These are phyloP conservation scores for Moesziomyces sp. DNA, from an alignment of 1,284 basidiomycete genomes.

Conservation along the genomic window DNA sequence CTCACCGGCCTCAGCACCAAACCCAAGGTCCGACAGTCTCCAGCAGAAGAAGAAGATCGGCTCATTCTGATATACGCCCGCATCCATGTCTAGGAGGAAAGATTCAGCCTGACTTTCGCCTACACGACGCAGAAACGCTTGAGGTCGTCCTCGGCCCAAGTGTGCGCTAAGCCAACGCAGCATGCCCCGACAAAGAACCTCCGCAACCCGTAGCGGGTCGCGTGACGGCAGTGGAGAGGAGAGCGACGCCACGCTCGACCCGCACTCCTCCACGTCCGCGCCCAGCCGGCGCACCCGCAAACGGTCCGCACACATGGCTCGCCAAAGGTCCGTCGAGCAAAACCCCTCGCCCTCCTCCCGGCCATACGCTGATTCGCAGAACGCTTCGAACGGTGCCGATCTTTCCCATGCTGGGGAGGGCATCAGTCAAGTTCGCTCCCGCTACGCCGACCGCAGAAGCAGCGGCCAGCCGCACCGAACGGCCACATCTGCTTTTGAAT, in stretches of 20 bases:
- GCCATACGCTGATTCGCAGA: background rate
- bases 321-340: constrained; percentile 15
- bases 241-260: constrained; percentile 22
- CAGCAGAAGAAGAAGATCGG: too few relatives aligned
- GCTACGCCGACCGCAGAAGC: constrained; percentile 9
- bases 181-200: constrained; percentile 24
- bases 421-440: constrained; percentile 2
- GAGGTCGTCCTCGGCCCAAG: background rate
- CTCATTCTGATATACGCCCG: background rate
- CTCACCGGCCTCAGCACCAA: too few relatives aligned
- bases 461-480: background rate
- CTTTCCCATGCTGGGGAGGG: constrained; percentile 4
- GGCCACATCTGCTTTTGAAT: constrained; percentile 11
- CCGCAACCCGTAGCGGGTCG: constrained; percentile 8
- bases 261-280: constrained; percentile 1
- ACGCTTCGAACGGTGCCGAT: background rate
- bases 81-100: constrained; percentile 4
- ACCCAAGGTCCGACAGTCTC: too few relatives aligned
- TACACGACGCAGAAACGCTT: background rate
- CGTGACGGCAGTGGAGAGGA: constrained; percentile 27
- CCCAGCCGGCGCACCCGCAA: constrained; percentile 28
- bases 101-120: background rate
- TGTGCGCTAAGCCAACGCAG: constrained; percentile 1
- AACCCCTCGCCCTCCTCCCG: constrained; percentile 3
- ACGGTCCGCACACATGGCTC: constrained; percentile 22